Evolutionary conservation across 2,329 filamentous ascomycete genomes (phyloP), one percentile per base, ranked within the genome.

Genomic region (Claviceps fusiformis): DNA sequence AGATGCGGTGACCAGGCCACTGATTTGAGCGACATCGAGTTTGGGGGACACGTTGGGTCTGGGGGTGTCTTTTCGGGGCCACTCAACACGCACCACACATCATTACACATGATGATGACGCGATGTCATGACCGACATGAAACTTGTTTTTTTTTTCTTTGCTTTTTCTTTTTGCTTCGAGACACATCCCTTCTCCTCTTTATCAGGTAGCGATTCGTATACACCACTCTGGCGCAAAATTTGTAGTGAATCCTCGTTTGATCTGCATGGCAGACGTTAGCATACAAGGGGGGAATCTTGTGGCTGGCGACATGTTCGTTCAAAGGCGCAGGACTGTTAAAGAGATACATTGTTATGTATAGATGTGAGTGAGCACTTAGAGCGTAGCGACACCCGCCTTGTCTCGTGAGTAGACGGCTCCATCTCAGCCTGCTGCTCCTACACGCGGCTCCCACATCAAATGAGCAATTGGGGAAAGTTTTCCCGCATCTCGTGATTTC

Each of bases 1-100:
- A 47, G 56, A 58, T 35, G 54, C 56, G 44, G 54, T 57, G 39
- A 54, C 56, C 45, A 33, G 56, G 43, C 56, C 56, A 17, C 47
- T 57, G 15, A 33, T 57, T 31, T 57, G 54, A 54, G n/a, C 17
- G 1, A 10, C 3, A 41, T 47, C 35, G 37, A 17, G 33, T 8
- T 37, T n/a, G 33, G 13, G 17, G 8, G 10, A 39, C 10, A 13
- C n/a, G n/a, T n/a, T 41, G 46, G 37, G 51, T 39, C 35, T 29
- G 8, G 48, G 37, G 35, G 47, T 27, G 44, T 48, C 48, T 33
- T 50, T 37, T 24, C 24, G 39, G 17, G 24, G 5, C 17, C 37
- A 27, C 8, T 13, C 37, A 53, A 35, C 15, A 33, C 13, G 10
- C n/a, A 53, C 49, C 50, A 52, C 13, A 10, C n/a, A 53, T 52